A percentile compares a stretch with the other conserved stretches of the same genome.
phyloP scores from a whole-genome alignment of 192 early-diverging fungal genomes.

The Backusella sp. region DNA sequence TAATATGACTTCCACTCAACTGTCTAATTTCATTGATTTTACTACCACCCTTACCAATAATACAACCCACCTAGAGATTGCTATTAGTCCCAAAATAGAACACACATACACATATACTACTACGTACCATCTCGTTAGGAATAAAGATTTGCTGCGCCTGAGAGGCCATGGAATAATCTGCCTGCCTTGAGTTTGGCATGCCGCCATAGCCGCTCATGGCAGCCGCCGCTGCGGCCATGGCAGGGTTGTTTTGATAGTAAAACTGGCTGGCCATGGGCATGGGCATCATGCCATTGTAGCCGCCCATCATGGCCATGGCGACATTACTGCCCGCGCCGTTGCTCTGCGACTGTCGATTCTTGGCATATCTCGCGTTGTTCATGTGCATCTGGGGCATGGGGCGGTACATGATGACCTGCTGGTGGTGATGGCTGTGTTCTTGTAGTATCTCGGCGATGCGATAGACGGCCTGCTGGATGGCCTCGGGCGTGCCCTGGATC shows the following conservation, averaged over 20 bases:
- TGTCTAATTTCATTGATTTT: constrained; percentile 83
- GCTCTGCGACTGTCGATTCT: background rate
- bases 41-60: constrained; percentile 91
- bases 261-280: constrained; percentile 25
- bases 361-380: background rate
- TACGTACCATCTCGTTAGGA: constrained; percentile 60
- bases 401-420: constrained; percentile 72
- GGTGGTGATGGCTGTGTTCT: constrained; percentile 55
- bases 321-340: background rate
- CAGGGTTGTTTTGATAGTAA: constrained; percentile 19
- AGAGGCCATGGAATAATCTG: constrained; percentile 17
- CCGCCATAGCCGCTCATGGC: constrained; percentile 1
- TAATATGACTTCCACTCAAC: constrained; percentile 80
- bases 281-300: constrained; percentile 20
- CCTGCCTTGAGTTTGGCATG: background rate
- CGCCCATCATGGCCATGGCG: background rate
- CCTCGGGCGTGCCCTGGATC: constrained; percentile 77
- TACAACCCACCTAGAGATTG: constrained; percentile 68
- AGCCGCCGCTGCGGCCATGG: background rate
- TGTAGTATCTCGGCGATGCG: constrained; percentile 76
- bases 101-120: background rate
- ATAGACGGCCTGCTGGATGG: constrained; percentile 83
- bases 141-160: constrained; percentile 64
- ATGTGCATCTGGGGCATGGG: constrained; percentile 46
- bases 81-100: background rate